These are phyloP conservation scores for Mitragyna speciosa DNA, from an alignment of 257 asterid genomes.

Conservation along the genomic window DNA sequence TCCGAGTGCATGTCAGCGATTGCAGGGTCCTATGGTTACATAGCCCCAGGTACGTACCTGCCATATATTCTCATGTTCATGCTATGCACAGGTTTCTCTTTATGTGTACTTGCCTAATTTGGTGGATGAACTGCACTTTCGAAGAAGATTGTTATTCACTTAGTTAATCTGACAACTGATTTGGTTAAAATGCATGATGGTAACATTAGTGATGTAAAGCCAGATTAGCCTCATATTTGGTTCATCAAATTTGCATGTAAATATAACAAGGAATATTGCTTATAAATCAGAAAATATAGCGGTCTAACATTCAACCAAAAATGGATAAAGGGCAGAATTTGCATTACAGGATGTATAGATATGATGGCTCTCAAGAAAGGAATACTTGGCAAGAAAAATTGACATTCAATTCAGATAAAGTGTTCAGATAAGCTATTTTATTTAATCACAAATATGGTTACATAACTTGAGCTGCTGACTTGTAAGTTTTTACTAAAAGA, in stretches of 20 bases:
- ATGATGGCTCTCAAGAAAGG: too few relatives aligned
- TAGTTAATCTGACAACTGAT: background rate
- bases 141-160: background rate
- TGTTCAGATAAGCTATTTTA: background rate
- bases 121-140: background rate
- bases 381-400: too few relatives aligned
- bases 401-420: too few relatives aligned
- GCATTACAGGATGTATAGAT: too few relatives aligned
- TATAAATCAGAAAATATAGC: too few relatives aligned
- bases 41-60: conserved; percentile 75
- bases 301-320: too few relatives aligned
- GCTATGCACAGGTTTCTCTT: background rate
- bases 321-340: background rate
- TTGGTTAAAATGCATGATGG: too few relatives aligned
- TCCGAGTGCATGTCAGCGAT: conserved; percentile 95
- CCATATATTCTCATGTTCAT: background rate
- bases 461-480: too few relatives aligned
- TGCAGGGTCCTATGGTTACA: conserved; percentile 95
- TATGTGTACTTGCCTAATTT: background rate
- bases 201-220: too few relatives aligned
- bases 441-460: background rate
- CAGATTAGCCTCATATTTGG: background rate
- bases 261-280: too few relatives aligned
- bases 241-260: background rate
- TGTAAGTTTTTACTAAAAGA: background rate